Percentiles rank a stretch among this genome's conserved stretches.
These are phyloP conservation scores for Pelargonium cotyledonis DNA, from an alignment of 441 rosid species.

Conservation along the genomic window DNA sequence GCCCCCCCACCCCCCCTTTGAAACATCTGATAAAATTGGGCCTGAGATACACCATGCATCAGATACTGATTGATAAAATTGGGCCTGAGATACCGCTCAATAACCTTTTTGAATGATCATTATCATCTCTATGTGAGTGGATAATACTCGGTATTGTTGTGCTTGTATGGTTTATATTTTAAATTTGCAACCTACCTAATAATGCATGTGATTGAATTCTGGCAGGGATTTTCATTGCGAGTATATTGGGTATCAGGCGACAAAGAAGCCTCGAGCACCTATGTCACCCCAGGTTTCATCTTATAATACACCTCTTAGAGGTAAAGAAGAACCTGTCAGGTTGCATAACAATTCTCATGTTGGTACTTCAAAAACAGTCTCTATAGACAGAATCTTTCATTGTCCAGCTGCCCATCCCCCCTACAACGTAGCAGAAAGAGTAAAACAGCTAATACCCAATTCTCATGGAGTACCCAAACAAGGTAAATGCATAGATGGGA, in stretches of 20 bases:
- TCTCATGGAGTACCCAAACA: conserved; percentile 5
- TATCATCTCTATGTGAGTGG: too few relatives aligned
- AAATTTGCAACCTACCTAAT: conserved; percentile 10
- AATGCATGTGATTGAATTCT: conserved; percentile 20
- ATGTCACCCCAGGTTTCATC: conserved; percentile 16
- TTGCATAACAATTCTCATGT: conserved; percentile 25
- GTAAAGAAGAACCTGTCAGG: conserved; percentile 21
- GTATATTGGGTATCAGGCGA: conserved; percentile 64
- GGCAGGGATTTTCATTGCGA: conserved; percentile 75
- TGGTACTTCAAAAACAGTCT: conserved; percentile 25
- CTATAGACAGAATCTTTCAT: conserved; percentile 31
- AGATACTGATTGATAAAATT: too few relatives aligned
- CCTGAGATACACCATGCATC: too few relatives aligned
- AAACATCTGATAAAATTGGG: too few relatives aligned
- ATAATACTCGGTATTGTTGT: too few relatives aligned
- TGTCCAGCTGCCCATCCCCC: not conserved
- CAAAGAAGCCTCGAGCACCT: conserved; percentile 40
- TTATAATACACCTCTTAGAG: conserved; percentile 21
- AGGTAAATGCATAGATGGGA: conserved; percentile 24
- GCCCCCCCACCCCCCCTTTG: too few relatives aligned
- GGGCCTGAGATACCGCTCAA: too few relatives aligned
- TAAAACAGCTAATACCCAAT: too few relatives aligned
- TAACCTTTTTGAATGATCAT: too few relatives aligned
- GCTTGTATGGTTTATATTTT: not conserved
- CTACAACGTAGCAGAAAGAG: not conserved